A percentile compares a stretch with the other conserved stretches of the same genome.
phyloP scores from a whole-genome alignment of 768 basidiomycete species.

The Pleurotus eryngii region DNA sequence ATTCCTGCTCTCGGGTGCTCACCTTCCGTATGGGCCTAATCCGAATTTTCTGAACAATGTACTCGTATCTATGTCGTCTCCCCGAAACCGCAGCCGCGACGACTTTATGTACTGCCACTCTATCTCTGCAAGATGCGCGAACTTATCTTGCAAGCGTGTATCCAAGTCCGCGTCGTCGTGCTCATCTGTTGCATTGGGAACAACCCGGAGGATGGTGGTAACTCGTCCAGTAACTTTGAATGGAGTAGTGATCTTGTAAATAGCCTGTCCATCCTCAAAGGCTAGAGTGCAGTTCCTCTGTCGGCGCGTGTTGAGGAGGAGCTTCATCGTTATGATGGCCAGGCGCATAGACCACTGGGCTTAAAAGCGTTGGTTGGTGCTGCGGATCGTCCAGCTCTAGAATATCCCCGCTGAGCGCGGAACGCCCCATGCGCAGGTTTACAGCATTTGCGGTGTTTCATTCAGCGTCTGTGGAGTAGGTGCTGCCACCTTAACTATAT shows the following conservation, averaged over 20 bases:
- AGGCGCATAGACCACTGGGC: no score
- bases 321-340: constrained; percentile 1
- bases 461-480: no score
- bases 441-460: no score
- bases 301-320: constrained; percentile 17
- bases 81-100: constrained; percentile 25
- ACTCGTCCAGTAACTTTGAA: constrained; percentile 16
- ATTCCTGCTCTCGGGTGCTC: neutral
- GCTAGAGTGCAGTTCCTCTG: constrained; percentile 17
- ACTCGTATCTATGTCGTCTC: constrained; percentile 19
- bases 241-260: constrained; percentile 19
- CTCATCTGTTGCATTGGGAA: constrained; percentile 2
- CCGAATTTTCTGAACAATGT: constrained; percentile 23
- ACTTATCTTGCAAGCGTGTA: constrained; percentile 21
- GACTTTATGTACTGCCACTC: constrained; percentile 28
- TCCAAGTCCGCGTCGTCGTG: constrained; percentile 7
- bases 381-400: no score
- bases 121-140: constrained; percentile 28
- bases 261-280: constrained; percentile 16
- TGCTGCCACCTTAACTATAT: no score
- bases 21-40: constrained; percentile 20
- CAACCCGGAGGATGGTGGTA: constrained; percentile 6
- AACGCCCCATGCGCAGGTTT: no score
- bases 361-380: no score
- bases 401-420: no score